Evolutionary conservation across 2,329 filamentous ascomycete species (phyloP).

Genomic region (Dactylonectria estremocensis): DNA sequence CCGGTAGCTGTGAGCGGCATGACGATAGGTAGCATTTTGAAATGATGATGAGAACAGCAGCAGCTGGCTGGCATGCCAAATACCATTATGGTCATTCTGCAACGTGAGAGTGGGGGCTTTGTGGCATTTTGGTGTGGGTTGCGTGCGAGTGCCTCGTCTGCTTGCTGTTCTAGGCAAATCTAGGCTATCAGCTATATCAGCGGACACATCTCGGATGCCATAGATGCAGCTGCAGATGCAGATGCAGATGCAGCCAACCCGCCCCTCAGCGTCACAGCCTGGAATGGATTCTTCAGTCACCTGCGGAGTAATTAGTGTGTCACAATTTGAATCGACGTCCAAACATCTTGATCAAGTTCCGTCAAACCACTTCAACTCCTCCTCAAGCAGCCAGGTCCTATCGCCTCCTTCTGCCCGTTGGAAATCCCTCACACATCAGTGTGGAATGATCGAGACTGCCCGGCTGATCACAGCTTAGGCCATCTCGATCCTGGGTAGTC

Average conservation of each 20-base stretch:
- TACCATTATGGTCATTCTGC: not conserved
- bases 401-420: not conserved
- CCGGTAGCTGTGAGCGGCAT: conserved; percentile 11
- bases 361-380: conserved; percentile 10
- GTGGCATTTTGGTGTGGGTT: not conserved
- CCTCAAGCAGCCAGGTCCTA: not conserved
- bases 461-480: not conserved
- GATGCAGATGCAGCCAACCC: conserved; percentile 10
- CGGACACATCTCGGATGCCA: not conserved
- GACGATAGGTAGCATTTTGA: conserved; percentile 24
- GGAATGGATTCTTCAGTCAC: conserved; percentile 8
- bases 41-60: conserved; percentile 25
- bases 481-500: not conserved
- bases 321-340: not conserved
- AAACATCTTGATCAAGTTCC: not conserved
- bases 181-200: conserved; percentile 21
- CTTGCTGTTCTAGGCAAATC: conserved; percentile 30
- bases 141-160: conserved; percentile 1
- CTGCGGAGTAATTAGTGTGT: not conserved
- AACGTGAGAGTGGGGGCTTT: conserved; percentile 6
- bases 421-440: conserved; percentile 1
- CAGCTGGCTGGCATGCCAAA: conserved; percentile 3
- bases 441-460: not conserved
- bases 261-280: conserved; percentile 12
- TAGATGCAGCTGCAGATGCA: not conserved